A percentile compares a stretch with the other conserved stretches of the same genome.
Evolutionary conservation across 305 asterid species (phyloP).

Genomic region (Striga hermonthica): DNA sequence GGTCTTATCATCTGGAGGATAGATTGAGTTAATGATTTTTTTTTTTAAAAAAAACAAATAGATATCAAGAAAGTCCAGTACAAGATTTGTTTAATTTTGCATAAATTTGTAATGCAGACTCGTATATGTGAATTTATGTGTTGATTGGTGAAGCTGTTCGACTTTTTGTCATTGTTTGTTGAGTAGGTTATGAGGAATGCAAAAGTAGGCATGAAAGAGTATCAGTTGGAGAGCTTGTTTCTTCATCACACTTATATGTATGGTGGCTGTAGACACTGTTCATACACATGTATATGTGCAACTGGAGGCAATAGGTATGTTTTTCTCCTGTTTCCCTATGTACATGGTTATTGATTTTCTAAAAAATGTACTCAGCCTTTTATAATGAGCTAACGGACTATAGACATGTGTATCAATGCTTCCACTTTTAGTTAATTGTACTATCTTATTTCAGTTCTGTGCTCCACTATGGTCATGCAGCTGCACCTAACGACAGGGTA

Average conservation of each 20-base stretch:
- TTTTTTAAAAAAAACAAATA: neutral
- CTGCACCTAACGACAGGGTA: constrained; percentile 97
- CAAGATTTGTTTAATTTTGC: constrained; percentile 10
- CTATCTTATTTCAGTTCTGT: constrained; percentile 56
- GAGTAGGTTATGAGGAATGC: constrained; percentile 81
- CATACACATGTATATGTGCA: constrained; percentile 94
- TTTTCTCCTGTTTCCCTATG: constrained; percentile 22
- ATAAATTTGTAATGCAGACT: neutral
- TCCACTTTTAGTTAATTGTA: constrained; percentile 32
- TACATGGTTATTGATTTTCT: constrained; percentile 9
- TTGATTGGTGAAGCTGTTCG: constrained; percentile 28
- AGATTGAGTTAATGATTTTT: neutral
- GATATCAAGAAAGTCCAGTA: neutral
- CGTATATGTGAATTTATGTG: constrained; percentile 21
- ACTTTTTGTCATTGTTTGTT: constrained; percentile 29
- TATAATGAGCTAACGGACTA: constrained; percentile 16
- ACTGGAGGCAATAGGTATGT: constrained; percentile 79
- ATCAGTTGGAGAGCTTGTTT: constrained; percentile 91
- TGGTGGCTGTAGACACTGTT: constrained; percentile 97
- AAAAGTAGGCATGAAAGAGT: constrained; percentile 82
- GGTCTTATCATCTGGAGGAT: neutral
- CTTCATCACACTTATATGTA: constrained; percentile 97
- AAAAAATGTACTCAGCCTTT: constrained; percentile 3
- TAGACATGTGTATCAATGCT: constrained; percentile 28
- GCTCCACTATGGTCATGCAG: constrained; percentile 99